Base-by-base conservation (phyloP, 805 yeast species). In the Tetrapisispora taiwanensis region DNA sequence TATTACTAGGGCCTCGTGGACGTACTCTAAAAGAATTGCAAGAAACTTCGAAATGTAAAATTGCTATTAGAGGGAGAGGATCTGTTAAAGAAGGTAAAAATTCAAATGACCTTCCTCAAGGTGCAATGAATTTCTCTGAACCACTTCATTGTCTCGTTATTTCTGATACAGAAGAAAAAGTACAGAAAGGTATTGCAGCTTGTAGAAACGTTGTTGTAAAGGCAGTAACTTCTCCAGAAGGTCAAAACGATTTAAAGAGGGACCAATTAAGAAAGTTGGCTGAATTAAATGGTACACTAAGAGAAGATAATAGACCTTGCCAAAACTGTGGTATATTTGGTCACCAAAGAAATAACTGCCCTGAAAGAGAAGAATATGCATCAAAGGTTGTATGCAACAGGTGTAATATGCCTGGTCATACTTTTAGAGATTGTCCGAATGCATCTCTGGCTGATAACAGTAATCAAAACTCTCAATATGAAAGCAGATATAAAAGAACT, bases 1-100 rank as follows among this genome's bases (percentile, higher is more conserved):
- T 84, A 42, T 66, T 92, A 18, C 64, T 92, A 41, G 99, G 99
- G 0, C 98, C 99, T 28, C 79, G 99, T 69, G 99, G 97, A 20
- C 82, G 84, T 54, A 90, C 96, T 0, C 66, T 90, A 53, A 76
- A 84, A 48, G 76, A 78, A 53, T 66, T 94, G 63, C 95, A 90
- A 59, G 79, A 76, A 26, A 79, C 82, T 41, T 81, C 95, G 33
- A 95, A 95, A 1, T 96, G 97, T 15, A 77, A 74, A 51, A 82
- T 92, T 47, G 94, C 89, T 3, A 84, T 92, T 41, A 72, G 99
- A 52, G 99, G 99, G 24, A 80, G 84, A 52, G 99, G 99, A 0
- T 89, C 97, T 1, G 95, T 88, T 17, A 90, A 90, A 58, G 95
- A 86, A 57, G 97, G 97, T 28, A 83, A 79, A 60, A 74, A 75